Evolutionary conservation across 1,284 basidiomycete genomes (phyloP).

Genomic region (Irpex rosettiformis): DNA sequence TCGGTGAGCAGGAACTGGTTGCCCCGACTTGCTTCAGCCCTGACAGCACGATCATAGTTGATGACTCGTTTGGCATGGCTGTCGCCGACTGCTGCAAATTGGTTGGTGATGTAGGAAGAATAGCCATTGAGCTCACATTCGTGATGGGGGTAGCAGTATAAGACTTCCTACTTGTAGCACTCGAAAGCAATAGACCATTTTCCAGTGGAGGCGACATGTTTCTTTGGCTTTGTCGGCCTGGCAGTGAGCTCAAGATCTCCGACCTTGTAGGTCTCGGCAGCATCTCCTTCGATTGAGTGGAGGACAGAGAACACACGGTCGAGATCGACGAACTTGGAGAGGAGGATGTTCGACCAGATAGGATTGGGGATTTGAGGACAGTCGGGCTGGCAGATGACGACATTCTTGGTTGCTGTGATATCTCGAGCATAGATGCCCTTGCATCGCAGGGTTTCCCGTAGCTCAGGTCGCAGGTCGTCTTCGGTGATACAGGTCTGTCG

Average conservation of each 20-base stretch:
- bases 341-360: neutral
- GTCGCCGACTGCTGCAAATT: neutral
- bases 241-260: neutral
- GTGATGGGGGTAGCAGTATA: neutral
- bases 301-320: neutral
- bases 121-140: neutral
- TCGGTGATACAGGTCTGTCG: neutral
- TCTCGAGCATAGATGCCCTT: neutral
- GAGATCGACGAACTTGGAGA: neutral
- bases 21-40: neutral
- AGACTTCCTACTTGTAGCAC: neutral
- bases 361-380: neutral
- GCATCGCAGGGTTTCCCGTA: neutral
- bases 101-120: neutral
- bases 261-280: neutral
- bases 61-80: neutral
- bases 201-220: neutral
- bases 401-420: neutral
- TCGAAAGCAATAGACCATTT: neutral
- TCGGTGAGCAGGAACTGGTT: neutral
- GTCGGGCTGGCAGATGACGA: neutral
- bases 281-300: neutral
- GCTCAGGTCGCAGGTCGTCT: neutral
- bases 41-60: neutral
- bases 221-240: neutral